Evolutionary conservation across 2,329 filamentous ascomycete genomes (phyloP), one percentile per base, ranked within the genome.

Genomic region (Penicillium freii): DNA sequence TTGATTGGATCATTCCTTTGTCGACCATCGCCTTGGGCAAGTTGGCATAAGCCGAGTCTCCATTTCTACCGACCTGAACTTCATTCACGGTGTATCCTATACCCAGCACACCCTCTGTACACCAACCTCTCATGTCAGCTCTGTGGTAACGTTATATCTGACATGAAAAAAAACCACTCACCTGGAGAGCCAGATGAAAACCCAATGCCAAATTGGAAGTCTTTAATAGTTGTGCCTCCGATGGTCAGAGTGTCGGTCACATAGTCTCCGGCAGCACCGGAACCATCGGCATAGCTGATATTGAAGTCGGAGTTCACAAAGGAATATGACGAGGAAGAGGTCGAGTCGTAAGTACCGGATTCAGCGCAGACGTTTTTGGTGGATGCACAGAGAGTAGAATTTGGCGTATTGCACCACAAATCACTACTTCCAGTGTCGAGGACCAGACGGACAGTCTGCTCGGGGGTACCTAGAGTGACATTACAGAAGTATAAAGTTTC

Each of bases 201-300:
- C 6, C 84, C 85, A 59, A 87, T 77, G 31, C 84, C 84, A 62
- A 87, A 85, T 63, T 86, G 82, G 62, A 87, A 78, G 44, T 77
- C 71, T 2, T 77, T 66, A 33, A 87, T 62, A 0, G 71, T 77
- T 11, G 77, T 69, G 25, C 77, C 80, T 25, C 81, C 83, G 45
- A 88, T 69, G 3, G 59, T 77, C 56, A 96, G 76, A 0, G 81
- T 88, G 69, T 97, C 92, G 5, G 83, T 86, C 2, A 85, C 90
- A 71, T 96, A 96, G 73, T 94, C 89, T 34, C 92, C 92, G 1
- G 77, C 72, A 0, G 91, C 89, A 5, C 86, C 85, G 0, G 89
- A 89, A 45, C 90, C 90, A 74, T 96, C 92, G 40, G 89, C 88
- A 64, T 96, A 96, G 1, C 87, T 86, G 62, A 96, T 96, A 76